Evolutionary conservation across 768 basidiomycete genomes (phyloP).

Genomic region (Naematelia aurantialba): DNA sequence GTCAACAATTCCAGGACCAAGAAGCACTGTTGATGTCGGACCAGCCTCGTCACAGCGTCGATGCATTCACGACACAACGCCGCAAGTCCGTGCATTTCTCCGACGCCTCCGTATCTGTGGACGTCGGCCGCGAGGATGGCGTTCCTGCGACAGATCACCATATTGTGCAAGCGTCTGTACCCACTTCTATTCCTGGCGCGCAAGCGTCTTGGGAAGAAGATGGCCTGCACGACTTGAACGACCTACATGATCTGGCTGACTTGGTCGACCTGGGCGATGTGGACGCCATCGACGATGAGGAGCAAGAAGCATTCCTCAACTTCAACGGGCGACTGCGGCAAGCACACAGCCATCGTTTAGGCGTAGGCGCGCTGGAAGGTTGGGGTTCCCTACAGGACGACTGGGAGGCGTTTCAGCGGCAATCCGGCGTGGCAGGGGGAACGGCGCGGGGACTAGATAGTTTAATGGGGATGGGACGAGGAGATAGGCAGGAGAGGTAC

Average conservation of each 20-base stretch:
- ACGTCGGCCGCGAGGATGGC: constrained; percentile 14
- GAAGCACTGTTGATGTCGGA: constrained; percentile 26
- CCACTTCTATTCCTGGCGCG: constrained; percentile 26
- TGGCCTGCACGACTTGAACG: constrained; percentile 15
- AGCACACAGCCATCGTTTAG: constrained; percentile 5
- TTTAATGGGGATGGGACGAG: constrained; percentile 20
- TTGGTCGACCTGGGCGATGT: too few species aligned
- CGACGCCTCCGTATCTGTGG: background rate
- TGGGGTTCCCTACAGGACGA: constrained; percentile 40
- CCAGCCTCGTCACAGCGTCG: constrained; percentile 1
- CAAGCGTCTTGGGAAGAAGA: constrained; percentile 25
- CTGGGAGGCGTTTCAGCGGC: constrained; percentile 27
- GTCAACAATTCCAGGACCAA: constrained; percentile 26
- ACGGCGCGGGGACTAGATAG: too few species aligned
- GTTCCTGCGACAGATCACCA: too few species aligned
- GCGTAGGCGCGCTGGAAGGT: constrained; percentile 21
- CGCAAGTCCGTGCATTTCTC: constrained; percentile 39
- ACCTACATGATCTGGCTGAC: too few species aligned
- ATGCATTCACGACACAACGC: constrained; percentile 2
- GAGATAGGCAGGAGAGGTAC: constrained; percentile 32
- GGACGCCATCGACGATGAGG: constrained; percentile 29
- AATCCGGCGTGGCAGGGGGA: background rate
- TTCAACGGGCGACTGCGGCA: constrained; percentile 29
- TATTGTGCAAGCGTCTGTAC: too few species aligned
- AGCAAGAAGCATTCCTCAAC: constrained; percentile 32